Evolutionary conservation across 108 stramenopile species (phyloP).

Genomic region (Cyclotella sp.): DNA sequence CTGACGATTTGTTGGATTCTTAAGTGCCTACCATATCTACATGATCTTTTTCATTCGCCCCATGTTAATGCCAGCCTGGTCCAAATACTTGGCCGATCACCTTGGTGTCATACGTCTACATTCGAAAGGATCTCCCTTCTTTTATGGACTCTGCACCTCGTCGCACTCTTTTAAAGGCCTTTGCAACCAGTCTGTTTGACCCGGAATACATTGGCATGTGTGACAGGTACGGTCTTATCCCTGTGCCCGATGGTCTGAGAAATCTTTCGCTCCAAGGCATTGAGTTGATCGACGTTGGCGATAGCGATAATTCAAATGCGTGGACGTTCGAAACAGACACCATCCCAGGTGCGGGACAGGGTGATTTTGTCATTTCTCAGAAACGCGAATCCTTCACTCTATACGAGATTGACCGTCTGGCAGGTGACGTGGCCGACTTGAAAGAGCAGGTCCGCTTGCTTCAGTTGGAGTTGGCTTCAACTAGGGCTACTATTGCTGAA

Average conservation of each 20-base stretch:
- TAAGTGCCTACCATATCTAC: not conserved
- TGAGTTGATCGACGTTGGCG: conserved; percentile 36
- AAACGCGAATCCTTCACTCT: conserved; percentile 32
- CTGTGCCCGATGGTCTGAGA: conserved; percentile 25
- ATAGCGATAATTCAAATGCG: conserved; percentile 19
- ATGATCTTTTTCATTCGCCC: not conserved
- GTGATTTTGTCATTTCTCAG: conserved; percentile 43
- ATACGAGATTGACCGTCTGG: conserved; percentile 40
- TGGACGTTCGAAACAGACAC: conserved; percentile 42
- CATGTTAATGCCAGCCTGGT: conserved; percentile 29
- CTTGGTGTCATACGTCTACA: conserved; percentile 82
- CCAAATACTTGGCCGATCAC: conserved; percentile 85
- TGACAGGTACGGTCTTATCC: conserved; percentile 36
- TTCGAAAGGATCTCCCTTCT: conserved; percentile 60
- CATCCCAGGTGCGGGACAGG: conserved; percentile 33
- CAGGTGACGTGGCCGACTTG: conserved; percentile 36
- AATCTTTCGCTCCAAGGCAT: conserved; percentile 43
- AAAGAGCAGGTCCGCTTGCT: conserved; percentile 27
- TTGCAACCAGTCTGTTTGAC: conserved; percentile 42
- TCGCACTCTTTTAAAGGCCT: conserved; percentile 53
- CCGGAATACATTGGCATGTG: conserved; percentile 46
- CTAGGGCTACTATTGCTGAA: conserved; percentile 17
- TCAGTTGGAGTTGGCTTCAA: conserved; percentile 32
- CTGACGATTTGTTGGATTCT: not conserved
- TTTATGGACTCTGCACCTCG: conserved; percentile 29